Evolutionary conservation across 495 filamentous ascomycete genomes (phyloP).

Genomic region (Penicillium herquei): DNA sequence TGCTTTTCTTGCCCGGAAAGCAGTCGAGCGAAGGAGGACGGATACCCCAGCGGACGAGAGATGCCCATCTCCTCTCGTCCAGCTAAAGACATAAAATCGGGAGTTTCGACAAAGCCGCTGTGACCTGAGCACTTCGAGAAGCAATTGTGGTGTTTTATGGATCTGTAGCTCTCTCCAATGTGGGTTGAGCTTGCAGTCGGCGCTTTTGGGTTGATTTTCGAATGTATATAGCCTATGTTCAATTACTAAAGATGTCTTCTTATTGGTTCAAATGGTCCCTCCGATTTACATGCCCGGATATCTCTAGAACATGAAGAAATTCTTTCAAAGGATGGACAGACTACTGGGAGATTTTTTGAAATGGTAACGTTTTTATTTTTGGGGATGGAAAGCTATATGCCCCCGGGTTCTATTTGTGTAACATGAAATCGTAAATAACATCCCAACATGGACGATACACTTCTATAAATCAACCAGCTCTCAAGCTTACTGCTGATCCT

Average conservation of each 20-base stretch:
- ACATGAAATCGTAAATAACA: slow-evolving; percentile 26
- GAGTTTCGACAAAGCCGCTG: slow-evolving; percentile 11
- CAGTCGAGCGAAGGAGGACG: slow-evolving; percentile 19
- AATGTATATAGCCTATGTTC: slow-evolving; percentile 45
- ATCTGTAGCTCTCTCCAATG: slow-evolving; percentile 9
- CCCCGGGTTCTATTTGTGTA: slow-evolving; percentile 10
- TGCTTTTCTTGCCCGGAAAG: slow-evolving; percentile 11
- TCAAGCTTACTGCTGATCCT: slow-evolving; percentile 32
- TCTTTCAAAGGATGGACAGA: too few species aligned
- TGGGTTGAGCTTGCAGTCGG: slow-evolving; percentile 19
- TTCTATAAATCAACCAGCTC: not conserved
- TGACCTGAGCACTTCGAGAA: slow-evolving; percentile 4
- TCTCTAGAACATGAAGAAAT: not conserved
- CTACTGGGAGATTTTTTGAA: too few species aligned
- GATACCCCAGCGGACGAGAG: slow-evolving; percentile 30
- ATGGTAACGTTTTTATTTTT: not conserved
- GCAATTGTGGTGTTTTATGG: slow-evolving; percentile 9
- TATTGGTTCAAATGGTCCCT: slow-evolving; percentile 9
- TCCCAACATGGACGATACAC: slow-evolving; percentile 1
- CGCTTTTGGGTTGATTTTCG: slow-evolving; percentile 40
- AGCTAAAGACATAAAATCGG: slow-evolving; percentile 12
- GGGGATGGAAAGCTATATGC: not conserved
- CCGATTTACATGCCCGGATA: not conserved
- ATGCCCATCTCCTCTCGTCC: slow-evolving; percentile 12
- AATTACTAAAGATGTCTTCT: slow-evolving; percentile 34